Evolutionary conservation across 2,329 filamentous ascomycete genomes (phyloP), one percentile per base, ranked within the genome.

Genomic region (Pseudogymnoascus sp.): DNA sequence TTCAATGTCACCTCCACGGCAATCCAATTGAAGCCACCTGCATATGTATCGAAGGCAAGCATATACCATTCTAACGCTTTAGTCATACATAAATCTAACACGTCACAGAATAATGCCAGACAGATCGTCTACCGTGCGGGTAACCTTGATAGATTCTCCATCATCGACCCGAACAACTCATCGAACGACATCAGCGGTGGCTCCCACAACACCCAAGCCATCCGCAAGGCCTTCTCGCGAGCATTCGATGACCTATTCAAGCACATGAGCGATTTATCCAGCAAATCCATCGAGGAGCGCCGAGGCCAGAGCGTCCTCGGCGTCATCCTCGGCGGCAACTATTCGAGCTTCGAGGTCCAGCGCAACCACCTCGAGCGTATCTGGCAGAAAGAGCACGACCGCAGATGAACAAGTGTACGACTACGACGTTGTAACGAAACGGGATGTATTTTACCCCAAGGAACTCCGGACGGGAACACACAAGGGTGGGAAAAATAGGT

Each of bases 161-260:
- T 99, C 69, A 88, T 96, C 64, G 95, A 99, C 71, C 95, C 95
- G 0, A 96, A 97, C 74, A 89, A 90, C 64, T 74, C 84, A 0
- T 78, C 82, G 25, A 97, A 97, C 73, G 95, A 99, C 71, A 95
- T 99, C 25, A 88, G 95, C 0, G 92, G 92, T 8, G 93, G 93
- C 8, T 95, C 92, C 0, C 82, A 80, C 53, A 89, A 90, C 67
- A 90, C 89, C 6, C 68, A 75, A 0, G 78, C 83, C 7, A 89
- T 97, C 59, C 78, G 90, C 67, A 73, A 79, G n/a, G 80, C 82
- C 11, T 97, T 99, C 73, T 78, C 82, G 1, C 77, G 85, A 1
- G 89, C 90, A 0, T 83, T 86, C 70, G 70, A 78, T 8, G 73
- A 74, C 2, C 75, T 96, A 14, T 78, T 80, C 56, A 73, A 82